Conservation (phyloP, 2,329 filamentous ascomycete species). For the Alternaria sp. region DNA sequence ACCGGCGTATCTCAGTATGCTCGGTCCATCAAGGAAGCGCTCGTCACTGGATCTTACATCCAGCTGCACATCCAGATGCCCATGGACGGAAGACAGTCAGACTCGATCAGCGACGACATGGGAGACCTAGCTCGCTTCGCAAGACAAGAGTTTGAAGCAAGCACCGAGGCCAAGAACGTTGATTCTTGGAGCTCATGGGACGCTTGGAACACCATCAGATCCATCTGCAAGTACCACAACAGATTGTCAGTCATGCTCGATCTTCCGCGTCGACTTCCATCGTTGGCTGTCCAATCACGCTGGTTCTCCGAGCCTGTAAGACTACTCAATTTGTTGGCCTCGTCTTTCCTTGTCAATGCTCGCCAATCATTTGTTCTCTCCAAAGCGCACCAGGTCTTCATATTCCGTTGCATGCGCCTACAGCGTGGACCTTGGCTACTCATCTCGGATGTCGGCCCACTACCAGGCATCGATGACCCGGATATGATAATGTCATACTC, state of each 20-base stretch:
- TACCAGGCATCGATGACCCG: constrained; percentile 58
- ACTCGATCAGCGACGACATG: constrained; percentile 62
- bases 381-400: constrained; percentile 65
- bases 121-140: constrained; percentile 63
- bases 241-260: constrained; percentile 76
- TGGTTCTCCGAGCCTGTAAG: constrained; percentile 72
- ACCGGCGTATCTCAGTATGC: constrained; percentile 76
- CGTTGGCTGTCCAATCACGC: constrained; percentile 62
- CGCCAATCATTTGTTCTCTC: constrained; percentile 67
- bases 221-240: constrained; percentile 82
- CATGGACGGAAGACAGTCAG: constrained; percentile 77
- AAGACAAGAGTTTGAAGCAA: constrained; percentile 47
- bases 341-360: constrained; percentile 65
- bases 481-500: constrained; percentile 49
- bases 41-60: constrained; percentile 77
- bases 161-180: constrained; percentile 53
- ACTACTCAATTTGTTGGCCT: constrained; percentile 61
- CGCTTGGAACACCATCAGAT: constrained; percentile 88
- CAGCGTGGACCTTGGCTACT: constrained; percentile 67
- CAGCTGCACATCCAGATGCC: constrained; percentile 83
- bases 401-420: constrained; percentile 65
- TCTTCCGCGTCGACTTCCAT: constrained; percentile 67
- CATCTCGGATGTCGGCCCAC: constrained; percentile 64
- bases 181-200: constrained; percentile 88
- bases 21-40: constrained; percentile 80